A percentile compares a stretch with the other conserved stretches of the same genome.
Conservation (phyloP, 2,329 filamentous ascomycete species). For the Sporothrix brasiliensis region DNA sequence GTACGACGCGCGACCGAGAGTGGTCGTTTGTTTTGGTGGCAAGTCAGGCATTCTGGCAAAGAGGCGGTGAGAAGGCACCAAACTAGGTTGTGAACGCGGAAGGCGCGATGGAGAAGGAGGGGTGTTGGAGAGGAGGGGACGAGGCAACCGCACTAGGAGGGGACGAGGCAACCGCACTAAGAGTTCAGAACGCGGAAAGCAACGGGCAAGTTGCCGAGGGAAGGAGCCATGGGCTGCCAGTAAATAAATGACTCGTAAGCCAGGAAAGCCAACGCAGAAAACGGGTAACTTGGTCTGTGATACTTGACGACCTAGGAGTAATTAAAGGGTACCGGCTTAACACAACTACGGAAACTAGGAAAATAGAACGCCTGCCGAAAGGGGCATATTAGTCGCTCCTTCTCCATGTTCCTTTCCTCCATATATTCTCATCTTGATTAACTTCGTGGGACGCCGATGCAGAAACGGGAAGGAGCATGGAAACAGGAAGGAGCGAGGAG, state of each 20-base stretch:
- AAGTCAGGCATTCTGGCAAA: conserved; percentile 3
- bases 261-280: conserved; percentile 1
- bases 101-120: conserved; percentile 5
- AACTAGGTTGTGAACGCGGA: conserved; percentile 17
- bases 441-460: conserved; percentile 22
- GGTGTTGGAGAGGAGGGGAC: background rate
- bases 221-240: background rate
- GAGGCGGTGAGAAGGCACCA: conserved; percentile 19
- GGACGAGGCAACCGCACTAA: conserved; percentile 20
- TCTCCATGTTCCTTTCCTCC: background rate
- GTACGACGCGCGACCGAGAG: background rate
- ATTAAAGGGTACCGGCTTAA: background rate
- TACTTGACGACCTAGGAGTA: background rate
- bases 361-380: conserved; percentile 18
- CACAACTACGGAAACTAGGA: no score
- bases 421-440: conserved; percentile 17
- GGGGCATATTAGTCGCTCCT: conserved; percentile 7
- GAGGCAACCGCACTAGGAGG: conserved; percentile 17
- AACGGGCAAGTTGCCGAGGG: background rate
- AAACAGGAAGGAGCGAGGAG: background rate
- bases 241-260: background rate
- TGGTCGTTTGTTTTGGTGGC: conserved; percentile 2
- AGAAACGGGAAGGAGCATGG: conserved; percentile 11
- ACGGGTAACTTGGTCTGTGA: background rate
- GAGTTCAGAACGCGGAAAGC: conserved; percentile 15